Evolutionary conservation across 371 early-diverging fungal species (phyloP).

Genomic region (Rhizopus sp.): DNA sequence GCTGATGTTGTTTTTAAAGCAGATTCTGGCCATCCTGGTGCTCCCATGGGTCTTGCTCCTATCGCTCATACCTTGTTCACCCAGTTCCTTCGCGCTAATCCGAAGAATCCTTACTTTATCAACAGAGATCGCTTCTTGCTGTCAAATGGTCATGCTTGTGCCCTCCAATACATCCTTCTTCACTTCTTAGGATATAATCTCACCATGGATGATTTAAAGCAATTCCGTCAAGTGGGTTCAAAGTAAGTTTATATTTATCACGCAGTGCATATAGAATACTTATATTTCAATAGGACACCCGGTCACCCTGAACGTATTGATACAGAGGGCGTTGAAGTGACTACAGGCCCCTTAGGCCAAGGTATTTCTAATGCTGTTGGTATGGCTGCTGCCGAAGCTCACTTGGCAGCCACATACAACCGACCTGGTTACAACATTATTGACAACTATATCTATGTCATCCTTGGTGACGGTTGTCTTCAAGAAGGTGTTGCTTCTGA

Average conservation of each 20-base stretch:
- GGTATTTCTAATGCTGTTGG: slow-evolving; percentile 90
- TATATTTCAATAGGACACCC: slow-evolving; percentile 65
- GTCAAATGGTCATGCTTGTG: slow-evolving; percentile 99
- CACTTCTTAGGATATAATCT: slow-evolving; percentile 92
- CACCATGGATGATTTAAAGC: slow-evolving; percentile 91
- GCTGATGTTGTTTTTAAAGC: slow-evolving; percentile 94
- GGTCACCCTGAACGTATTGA: slow-evolving; percentile 94
- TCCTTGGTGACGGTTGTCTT: slow-evolving; percentile 99
- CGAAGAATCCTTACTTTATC: slow-evolving; percentile 85
- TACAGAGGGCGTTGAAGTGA: slow-evolving; percentile 94
- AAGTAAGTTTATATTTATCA: slow-evolving; percentile 21
- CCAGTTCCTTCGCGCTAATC: slow-evolving; percentile 77
- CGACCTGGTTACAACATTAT: slow-evolving; percentile 80
- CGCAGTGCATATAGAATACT: not conserved
- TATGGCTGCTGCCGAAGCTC: slow-evolving; percentile 87
- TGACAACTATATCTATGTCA: slow-evolving; percentile 85
- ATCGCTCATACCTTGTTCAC: slow-evolving; percentile 91
- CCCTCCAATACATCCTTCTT: slow-evolving; percentile 90
- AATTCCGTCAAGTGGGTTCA: slow-evolving; percentile 87
- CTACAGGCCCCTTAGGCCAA: slow-evolving; percentile 99
- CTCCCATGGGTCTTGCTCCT: slow-evolving; percentile 97
- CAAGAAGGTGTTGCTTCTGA: slow-evolving; percentile 99
- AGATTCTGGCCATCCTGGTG: slow-evolving; percentile 98
- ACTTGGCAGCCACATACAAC: slow-evolving; percentile 92
- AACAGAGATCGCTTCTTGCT: slow-evolving; percentile 98